Evolutionary conservation across 441 rosid genomes (phyloP), one percentile per base, ranked within the genome.

Genomic region (California macrophylla): DNA sequence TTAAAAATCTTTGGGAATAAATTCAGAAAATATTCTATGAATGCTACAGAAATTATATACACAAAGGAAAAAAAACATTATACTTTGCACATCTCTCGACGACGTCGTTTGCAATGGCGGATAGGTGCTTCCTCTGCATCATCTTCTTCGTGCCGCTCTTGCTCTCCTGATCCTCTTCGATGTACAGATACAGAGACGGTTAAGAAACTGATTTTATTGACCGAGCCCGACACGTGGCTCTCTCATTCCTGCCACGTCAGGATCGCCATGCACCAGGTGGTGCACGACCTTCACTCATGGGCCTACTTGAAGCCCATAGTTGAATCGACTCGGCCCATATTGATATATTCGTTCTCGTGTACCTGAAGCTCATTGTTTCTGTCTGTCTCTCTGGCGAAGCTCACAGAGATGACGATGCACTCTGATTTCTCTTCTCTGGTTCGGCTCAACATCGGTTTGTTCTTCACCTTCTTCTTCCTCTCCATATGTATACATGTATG

Each of bases 381-480:
- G 66, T 26, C 67, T 69, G 75, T 29, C 66, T 67, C 71, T 66
- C 68, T 30, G 66, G 38, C 64, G 8, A 29, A 62, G 21, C 63
- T 67, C 67, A 3, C 75, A 58, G 69, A 75, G 23, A 82, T 84
- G 84, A 75, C 74, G 72, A 74, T 69, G 74, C 73, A 66, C 6
- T 71, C 82, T 40, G 80, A 82, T 74, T 71, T 73, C 60, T 71
- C 92, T 70, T 89, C 96, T 65, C 50, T 85, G 50, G 79, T 89
- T 79, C 95, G 89, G 58, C 98, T 92, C 61, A 92, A 86, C 86
- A 83, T 92, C 71, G 98, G 98, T 92, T 66, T 50, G 75, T 32
- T 15, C 64, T 34, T 18, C 50, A 23, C 20, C 8, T 20, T 25
- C 66, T 45, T 56, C 24, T 68, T 69, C 28, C 36, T 30, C 60